phyloP scores from a whole-genome alignment of 2,329 filamentous ascomycete species.

The Mycogone perniciosa region DNA sequence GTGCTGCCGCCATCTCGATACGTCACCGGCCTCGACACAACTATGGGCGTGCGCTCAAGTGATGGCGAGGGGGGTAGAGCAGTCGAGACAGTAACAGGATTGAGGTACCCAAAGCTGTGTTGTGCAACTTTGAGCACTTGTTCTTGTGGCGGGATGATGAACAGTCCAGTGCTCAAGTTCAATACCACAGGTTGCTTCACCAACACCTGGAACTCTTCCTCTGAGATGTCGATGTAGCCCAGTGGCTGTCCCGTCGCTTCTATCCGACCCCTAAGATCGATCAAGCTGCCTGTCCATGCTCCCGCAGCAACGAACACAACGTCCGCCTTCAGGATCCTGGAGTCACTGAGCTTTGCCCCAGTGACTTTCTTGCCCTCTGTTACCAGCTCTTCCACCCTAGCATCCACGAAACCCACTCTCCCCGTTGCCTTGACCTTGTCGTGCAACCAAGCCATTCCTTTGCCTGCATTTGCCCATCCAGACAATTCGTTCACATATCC shows the following conservation, averaged over 20 bases:
- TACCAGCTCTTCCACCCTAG: constrained; percentile 39
- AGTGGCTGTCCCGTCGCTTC: constrained; percentile 78
- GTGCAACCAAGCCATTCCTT: constrained; percentile 59
- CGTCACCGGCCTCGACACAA: constrained; percentile 32
- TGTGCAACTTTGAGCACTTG: constrained; percentile 62
- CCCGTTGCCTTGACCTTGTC: constrained; percentile 46
- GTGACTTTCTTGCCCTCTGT: constrained; percentile 36
- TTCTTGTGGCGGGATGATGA: constrained; percentile 63
- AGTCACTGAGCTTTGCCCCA: constrained; percentile 43
- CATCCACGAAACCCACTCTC: constrained; percentile 50
- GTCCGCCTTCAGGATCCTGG: constrained; percentile 48
- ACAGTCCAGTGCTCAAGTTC: constrained; percentile 65
- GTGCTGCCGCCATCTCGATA: constrained; percentile 35
- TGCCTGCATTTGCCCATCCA: constrained; percentile 76
- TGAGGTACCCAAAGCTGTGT: constrained; percentile 63
- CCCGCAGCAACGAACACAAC: constrained; percentile 77
- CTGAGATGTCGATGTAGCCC: constrained; percentile 68
- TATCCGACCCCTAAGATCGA: constrained; percentile 71
- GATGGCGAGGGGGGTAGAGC: constrained; percentile 28
- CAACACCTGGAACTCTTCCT: constrained; percentile 61
- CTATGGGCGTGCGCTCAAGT: constrained; percentile 22
- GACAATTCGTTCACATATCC: constrained; percentile 69
- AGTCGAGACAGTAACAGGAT: constrained; percentile 36
- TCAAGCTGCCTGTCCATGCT: constrained; percentile 73
- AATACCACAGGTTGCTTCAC: constrained; percentile 63